Conservation (phyloP, 441 rosid species). For the Jatropha podagrica region DNA sequence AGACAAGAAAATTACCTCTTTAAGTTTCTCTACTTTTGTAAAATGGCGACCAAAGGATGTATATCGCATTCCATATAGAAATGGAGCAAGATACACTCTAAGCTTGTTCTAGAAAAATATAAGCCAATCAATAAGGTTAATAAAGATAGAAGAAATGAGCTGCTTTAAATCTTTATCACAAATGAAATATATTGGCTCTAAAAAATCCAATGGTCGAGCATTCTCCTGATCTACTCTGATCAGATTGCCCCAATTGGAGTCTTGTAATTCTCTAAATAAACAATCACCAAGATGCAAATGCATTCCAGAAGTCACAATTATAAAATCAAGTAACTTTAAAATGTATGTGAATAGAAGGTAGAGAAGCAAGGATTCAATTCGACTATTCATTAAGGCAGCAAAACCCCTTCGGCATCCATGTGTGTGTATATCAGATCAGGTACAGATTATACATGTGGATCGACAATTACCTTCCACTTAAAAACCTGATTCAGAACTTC, state of each 20-base stretch:
- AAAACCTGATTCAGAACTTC: slow-evolving; percentile 62
- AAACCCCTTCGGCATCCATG: not conserved
- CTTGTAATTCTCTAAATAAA: not conserved
- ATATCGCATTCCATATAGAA: slow-evolving; percentile 77
- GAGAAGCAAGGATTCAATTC: not conserved
- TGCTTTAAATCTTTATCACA: not conserved
- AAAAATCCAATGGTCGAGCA: not conserved
- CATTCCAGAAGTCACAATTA: not conserved
- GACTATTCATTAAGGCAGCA: not conserved
- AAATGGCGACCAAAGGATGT: slow-evolving; percentile 98
- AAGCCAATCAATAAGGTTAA: slow-evolving; percentile 28
- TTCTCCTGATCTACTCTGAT: not conserved
- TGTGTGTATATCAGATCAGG: not conserved
- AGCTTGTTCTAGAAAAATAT: slow-evolving; percentile 68
- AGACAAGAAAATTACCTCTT: slow-evolving; percentile 50
- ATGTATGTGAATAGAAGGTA: not conserved
- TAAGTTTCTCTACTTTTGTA: slow-evolving; percentile 79
- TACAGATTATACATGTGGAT: not conserved
- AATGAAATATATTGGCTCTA: not conserved
- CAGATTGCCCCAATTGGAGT: not conserved
- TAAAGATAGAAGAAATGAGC: slow-evolving; percentile 13
- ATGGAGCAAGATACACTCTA: slow-evolving; percentile 81
- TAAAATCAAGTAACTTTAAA: slow-evolving; percentile 3
- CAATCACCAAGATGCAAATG: not conserved
- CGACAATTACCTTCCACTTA: slow-evolving; percentile 78